Conservation (phyloP, 2,329 filamentous ascomycete species). For the Leptoxyphium fumago region DNA sequence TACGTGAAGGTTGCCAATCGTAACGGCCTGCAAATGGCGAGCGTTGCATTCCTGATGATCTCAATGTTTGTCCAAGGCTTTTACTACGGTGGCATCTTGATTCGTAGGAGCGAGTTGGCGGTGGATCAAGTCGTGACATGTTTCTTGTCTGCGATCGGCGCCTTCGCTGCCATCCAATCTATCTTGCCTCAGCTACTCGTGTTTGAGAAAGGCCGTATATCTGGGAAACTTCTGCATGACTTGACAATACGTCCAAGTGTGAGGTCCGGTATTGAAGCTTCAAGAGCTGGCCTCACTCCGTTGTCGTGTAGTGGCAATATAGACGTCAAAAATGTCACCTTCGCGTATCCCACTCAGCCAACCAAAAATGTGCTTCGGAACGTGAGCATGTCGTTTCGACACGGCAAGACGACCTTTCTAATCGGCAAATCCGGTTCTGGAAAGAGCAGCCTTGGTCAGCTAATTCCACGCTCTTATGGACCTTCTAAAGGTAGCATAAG, state of each 20-base stretch:
- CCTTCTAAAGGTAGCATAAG: slow-evolving; percentile 49
- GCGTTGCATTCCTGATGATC: slow-evolving; percentile 59
- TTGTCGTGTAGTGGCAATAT: slow-evolving; percentile 49
- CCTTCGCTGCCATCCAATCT: slow-evolving; percentile 59
- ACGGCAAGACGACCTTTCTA: slow-evolving; percentile 62
- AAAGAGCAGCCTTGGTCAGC: slow-evolving; percentile 74
- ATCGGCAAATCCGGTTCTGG: slow-evolving; percentile 80
- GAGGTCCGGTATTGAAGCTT: slow-evolving; percentile 5
- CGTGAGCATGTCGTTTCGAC: slow-evolving; percentile 54
- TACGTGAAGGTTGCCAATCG: slow-evolving; percentile 56
- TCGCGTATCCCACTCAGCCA: slow-evolving; percentile 58
- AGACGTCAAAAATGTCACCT: slow-evolving; percentile 45
- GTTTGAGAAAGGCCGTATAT: slow-evolving; percentile 63
- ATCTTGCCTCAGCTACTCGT: slow-evolving; percentile 65
- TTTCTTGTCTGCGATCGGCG: slow-evolving; percentile 68
- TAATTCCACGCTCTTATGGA: slow-evolving; percentile 65
- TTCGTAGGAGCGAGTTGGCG: slow-evolving; percentile 41
- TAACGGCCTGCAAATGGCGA: slow-evolving; percentile 57
- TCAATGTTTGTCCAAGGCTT: slow-evolving; percentile 78
- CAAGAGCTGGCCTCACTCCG: slow-evolving; percentile 12
- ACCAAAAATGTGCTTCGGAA: slow-evolving; percentile 43
- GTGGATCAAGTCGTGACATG: slow-evolving; percentile 63
- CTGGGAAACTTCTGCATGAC: slow-evolving; percentile 47
- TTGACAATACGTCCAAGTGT: slow-evolving; percentile 25
- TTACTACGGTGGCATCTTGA: slow-evolving; percentile 66